Conservation (phyloP, 2,329 filamentous ascomycete species). For the Exophiala sp. region DNA sequence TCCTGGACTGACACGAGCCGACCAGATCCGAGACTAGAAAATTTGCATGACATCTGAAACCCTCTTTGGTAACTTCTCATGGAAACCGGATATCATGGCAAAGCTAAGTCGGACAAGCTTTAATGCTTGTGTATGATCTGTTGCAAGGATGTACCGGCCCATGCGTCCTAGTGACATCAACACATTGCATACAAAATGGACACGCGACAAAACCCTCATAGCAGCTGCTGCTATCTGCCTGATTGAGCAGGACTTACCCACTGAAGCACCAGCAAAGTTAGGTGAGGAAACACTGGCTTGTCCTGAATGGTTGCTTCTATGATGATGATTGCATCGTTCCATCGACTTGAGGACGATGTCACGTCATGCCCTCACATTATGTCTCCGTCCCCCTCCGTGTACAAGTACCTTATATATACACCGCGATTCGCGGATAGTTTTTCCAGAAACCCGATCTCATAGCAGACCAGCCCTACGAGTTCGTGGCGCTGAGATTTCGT, state of each 20-base stretch:
- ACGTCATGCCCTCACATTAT: not conserved
- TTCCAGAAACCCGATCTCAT: not conserved
- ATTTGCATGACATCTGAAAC: too few relatives aligned
- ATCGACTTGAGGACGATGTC: not conserved
- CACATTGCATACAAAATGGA: not conserved
- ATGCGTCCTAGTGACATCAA: not conserved
- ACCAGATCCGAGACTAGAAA: too few relatives aligned
- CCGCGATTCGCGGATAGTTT: not conserved
- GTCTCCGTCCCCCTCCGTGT: not conserved
- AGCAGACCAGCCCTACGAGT: not conserved
- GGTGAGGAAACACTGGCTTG: too few relatives aligned
- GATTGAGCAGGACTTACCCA: not conserved
- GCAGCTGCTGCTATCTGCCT: not conserved
- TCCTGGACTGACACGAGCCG: too few relatives aligned
- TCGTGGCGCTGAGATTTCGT: not conserved
- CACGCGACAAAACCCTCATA: not conserved
- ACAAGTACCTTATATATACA: not conserved
- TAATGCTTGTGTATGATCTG: too few relatives aligned
- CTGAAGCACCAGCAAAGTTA: too few relatives aligned
- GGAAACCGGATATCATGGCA: too few relatives aligned
- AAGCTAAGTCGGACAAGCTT: too few relatives aligned
- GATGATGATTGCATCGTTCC: too few relatives aligned
- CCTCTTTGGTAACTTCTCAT: too few relatives aligned
- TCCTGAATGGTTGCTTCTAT: too few relatives aligned
- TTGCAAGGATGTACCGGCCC: too few relatives aligned